phyloP scores from a whole-genome alignment of 345 rosid species.

The Acer saccharum region DNA sequence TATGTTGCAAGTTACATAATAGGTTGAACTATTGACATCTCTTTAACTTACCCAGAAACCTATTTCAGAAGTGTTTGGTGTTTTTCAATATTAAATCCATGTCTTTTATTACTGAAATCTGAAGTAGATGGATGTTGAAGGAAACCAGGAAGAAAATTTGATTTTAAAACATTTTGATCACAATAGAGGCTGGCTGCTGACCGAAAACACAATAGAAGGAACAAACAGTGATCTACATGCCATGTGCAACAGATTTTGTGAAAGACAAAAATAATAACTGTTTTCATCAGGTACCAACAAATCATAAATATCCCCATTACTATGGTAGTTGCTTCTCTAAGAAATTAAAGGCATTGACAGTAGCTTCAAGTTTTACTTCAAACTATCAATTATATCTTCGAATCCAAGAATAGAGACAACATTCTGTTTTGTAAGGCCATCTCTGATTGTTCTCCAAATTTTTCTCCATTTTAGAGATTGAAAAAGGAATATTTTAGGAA shows the following conservation, averaged over 20 bases:
- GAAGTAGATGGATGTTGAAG: neutral
- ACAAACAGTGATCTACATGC: neutral
- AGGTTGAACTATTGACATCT: constrained; percentile 17
- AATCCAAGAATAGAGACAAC: too few species aligned
- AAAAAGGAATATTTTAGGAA: too few species aligned
- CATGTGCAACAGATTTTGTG: constrained; percentile 6
- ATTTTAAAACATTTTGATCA: neutral
- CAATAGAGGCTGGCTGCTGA: too few species aligned
- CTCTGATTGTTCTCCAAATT: too few species aligned
- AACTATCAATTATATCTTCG: too few species aligned
- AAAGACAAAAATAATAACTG: neutral
- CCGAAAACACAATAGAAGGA: neutral
- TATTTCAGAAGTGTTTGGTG: neutral
- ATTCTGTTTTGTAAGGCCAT: too few species aligned
- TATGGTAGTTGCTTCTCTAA: neutral
- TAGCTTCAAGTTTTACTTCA: too few species aligned
- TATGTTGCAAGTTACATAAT: constrained; percentile 21
- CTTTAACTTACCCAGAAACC: constrained; percentile 10
- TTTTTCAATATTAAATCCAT: neutral
- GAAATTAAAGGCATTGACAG: neutral
- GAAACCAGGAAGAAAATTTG: neutral
- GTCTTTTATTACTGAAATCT: neutral
- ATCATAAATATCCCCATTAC: neutral
- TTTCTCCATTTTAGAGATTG: too few species aligned
- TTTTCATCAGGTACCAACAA: neutral